Evolutionary conservation across 2,329 filamentous ascomycete species (phyloP).

Genomic region (Colletotrichum coccodes): DNA sequence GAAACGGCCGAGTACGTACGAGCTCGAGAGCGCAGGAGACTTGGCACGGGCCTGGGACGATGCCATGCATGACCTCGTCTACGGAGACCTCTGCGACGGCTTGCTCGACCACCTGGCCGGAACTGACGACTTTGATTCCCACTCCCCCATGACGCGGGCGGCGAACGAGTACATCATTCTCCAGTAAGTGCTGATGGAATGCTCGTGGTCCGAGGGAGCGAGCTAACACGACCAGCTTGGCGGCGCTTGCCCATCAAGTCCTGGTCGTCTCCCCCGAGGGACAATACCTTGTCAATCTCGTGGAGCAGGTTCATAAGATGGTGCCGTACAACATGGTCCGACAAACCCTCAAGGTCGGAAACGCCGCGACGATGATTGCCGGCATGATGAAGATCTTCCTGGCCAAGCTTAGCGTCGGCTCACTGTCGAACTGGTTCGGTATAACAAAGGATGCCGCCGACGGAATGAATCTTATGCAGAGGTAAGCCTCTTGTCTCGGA

Average conservation of each 20-base stretch:
- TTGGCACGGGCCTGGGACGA: constrained; percentile 74
- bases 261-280: constrained; percentile 80
- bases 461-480: constrained; percentile 83
- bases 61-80: constrained; percentile 72
- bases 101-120: constrained; percentile 70
- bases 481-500: constrained; percentile 40
- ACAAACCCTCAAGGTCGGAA: constrained; percentile 80
- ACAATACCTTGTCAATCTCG: constrained; percentile 76
- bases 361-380: constrained; percentile 84
- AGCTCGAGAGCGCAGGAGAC: constrained; percentile 67
- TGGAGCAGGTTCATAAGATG: constrained; percentile 76
- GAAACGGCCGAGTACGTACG: constrained; percentile 56
- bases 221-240: constrained; percentile 60
- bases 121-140: constrained; percentile 71
- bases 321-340: constrained; percentile 78
- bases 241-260: constrained; percentile 78
- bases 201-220: no score
- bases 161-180: constrained; percentile 74
- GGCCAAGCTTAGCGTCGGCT: constrained; percentile 80
- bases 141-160: constrained; percentile 70
- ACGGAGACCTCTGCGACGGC: constrained; percentile 74
- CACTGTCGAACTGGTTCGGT: constrained; percentile 83
- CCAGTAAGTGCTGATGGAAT: no score
- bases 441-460: constrained; percentile 77
- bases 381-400: constrained; percentile 78